Conservation (phyloP, 140 eudicot genomes). For the Ambrosia hybrid region DNA sequence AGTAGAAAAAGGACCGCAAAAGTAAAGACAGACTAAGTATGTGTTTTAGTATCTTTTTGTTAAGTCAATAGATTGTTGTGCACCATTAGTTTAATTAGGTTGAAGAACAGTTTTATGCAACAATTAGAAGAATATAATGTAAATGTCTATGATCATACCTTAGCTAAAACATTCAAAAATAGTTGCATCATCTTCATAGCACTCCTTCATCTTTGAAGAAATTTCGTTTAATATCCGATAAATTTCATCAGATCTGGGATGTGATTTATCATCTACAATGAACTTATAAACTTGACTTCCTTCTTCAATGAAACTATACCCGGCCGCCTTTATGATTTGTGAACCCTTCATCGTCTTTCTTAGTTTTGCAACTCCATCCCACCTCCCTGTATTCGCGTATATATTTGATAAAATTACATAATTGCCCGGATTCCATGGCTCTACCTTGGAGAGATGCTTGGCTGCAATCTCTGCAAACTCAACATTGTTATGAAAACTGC, state of each 20-base stretch:
- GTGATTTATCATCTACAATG: conserved; percentile 72
- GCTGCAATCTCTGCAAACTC: conserved; percentile 79
- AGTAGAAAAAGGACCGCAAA: conserved; percentile 37
- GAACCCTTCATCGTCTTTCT: conserved; percentile 72
- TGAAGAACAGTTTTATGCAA: conserved; percentile 14
- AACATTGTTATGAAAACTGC: conserved; percentile 72
- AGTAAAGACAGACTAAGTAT: conserved; percentile 40
- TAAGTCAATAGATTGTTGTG: not conserved
- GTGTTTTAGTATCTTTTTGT: conserved; percentile 16
- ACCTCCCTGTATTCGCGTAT: conserved; percentile 52
- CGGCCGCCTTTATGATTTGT: conserved; percentile 60
- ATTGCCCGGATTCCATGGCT: conserved; percentile 85
- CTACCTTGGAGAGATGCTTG: conserved; percentile 49
- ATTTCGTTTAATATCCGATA: conserved; percentile 46
- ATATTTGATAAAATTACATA: conserved; percentile 78
- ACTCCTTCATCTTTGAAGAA: conserved; percentile 33
- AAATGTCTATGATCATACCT: not conserved
- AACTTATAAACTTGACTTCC: conserved; percentile 70
- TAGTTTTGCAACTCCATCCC: conserved; percentile 71
- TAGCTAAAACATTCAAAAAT: conserved; percentile 11
- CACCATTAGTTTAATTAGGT: conserved; percentile 2
- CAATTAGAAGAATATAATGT: not conserved
- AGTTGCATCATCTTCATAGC: not conserved
- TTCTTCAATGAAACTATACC: conserved; percentile 62
- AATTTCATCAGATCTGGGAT: conserved; percentile 55